Conservation (phyloP, 2,329 filamentous ascomycete species). For the Alternaria rosae region DNA sequence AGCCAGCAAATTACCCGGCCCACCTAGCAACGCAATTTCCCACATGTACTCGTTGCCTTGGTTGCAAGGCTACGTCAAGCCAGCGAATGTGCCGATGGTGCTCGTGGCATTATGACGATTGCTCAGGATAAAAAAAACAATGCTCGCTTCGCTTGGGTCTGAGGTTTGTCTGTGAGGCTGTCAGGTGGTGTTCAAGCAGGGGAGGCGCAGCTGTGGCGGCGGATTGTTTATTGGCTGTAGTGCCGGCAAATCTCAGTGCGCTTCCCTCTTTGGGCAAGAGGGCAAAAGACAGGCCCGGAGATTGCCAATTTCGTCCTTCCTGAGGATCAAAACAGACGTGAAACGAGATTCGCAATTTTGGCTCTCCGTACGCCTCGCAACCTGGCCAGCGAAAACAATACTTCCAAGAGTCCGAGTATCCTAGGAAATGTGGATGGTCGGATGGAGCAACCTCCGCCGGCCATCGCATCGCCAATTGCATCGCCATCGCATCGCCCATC, state of each 20-base stretch:
- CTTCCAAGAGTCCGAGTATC: conserved; percentile 1
- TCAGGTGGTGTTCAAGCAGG: conserved; percentile 6
- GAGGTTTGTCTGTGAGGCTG: conserved; percentile 8
- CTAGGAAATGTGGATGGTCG: not conserved
- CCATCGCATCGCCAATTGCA: not conserved
- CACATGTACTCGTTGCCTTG: conserved; percentile 4
- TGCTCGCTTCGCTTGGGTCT: conserved; percentile 12
- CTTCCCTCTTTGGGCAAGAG: conserved; percentile 3
- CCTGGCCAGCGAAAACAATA: conserved; percentile 12
- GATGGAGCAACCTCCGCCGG: not conserved
- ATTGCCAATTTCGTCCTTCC: conserved; percentile 21
- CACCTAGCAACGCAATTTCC: conserved; percentile 14
- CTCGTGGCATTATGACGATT: conserved; percentile 6
- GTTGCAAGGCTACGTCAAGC: conserved; percentile 14
- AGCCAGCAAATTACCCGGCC: conserved; percentile 11
- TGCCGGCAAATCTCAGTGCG: conserved; percentile 1
- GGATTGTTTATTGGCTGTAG: conserved; percentile 12
- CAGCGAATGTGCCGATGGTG: not conserved
- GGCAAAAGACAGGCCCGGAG: conserved; percentile 8
- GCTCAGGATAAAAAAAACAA: conserved; percentile 6
- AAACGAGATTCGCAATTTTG: conserved; percentile 24
- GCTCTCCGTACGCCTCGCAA: conserved; percentile 6
- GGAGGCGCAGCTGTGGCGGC: conserved; percentile 16
- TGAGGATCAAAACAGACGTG: conserved; percentile 16
- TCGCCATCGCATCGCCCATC: not conserved